phyloP scores from a whole-genome alignment of 164 flowering plant species.

The Vitis amurensis region DNA sequence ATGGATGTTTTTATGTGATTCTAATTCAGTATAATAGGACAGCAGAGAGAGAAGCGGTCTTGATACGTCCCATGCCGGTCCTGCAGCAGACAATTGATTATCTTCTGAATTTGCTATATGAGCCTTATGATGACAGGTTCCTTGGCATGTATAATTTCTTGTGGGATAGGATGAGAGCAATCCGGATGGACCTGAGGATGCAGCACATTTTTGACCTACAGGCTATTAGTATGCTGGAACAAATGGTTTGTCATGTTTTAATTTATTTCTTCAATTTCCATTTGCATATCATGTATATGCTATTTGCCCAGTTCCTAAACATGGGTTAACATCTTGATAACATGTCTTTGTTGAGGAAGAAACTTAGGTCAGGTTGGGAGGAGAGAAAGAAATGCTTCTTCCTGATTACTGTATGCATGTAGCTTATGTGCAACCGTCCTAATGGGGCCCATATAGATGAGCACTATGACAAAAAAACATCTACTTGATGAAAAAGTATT shows the following conservation, averaged over 20 bases:
- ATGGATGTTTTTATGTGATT: constrained; percentile 22
- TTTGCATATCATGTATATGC: constrained; percentile 1
- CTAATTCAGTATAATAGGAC: constrained; percentile 81
- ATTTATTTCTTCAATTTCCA: neutral
- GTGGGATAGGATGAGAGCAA: constrained; percentile 98
- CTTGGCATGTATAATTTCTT: constrained; percentile 89
- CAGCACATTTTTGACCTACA: constrained; percentile 78
- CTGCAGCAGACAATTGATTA: constrained; percentile 83
- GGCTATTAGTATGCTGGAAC: constrained; percentile 90
- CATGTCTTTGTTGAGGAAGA: neutral
- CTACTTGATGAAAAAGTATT: no score
- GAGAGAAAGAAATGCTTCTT: neutral
- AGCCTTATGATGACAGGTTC: constrained; percentile 73
- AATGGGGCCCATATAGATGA: neutral
- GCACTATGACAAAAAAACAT: neutral
- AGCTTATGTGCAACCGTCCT: neutral
- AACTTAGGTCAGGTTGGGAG: neutral
- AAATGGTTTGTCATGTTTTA: constrained; percentile 63
- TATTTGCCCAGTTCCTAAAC: neutral
- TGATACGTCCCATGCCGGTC: constrained; percentile 92
- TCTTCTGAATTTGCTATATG: constrained; percentile 77
- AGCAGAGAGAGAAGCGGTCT: constrained; percentile 87
- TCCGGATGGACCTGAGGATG: constrained; percentile 96
- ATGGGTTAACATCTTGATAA: neutral
- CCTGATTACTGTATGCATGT: neutral